A percentile compares a stretch with the other conserved stretches of the same genome.
Evolutionary conservation across 495 filamentous ascomycete genomes (phyloP).

Genomic region (Aspergillus egyptiacus): DNA sequence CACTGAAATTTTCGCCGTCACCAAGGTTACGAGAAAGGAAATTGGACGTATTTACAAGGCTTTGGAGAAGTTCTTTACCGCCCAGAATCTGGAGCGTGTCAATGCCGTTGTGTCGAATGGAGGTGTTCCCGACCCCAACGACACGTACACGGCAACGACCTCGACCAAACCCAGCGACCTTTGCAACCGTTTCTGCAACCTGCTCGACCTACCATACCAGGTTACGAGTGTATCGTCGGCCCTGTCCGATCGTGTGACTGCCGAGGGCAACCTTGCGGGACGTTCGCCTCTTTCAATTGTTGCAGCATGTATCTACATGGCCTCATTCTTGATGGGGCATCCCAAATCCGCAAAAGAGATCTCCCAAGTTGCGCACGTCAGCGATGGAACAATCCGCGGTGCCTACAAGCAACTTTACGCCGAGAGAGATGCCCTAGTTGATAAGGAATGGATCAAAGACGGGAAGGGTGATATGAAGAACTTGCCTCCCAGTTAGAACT

Average conservation of each 20-base stretch:
- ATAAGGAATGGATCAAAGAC: slow-evolving; percentile 64
- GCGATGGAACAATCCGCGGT: slow-evolving; percentile 91
- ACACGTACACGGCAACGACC: slow-evolving; percentile 64
- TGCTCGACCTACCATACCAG: slow-evolving; percentile 61
- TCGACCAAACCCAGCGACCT: slow-evolving; percentile 81
- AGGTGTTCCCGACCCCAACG: slow-evolving; percentile 42
- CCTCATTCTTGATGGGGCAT: slow-evolving; percentile 73
- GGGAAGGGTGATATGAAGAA: slow-evolving; percentile 62
- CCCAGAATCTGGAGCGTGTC: slow-evolving; percentile 50
- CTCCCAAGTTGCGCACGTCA: slow-evolving; percentile 71
- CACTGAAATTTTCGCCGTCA: slow-evolving; percentile 83
- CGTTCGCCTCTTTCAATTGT: slow-evolving; percentile 92
- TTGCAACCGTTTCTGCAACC: slow-evolving; percentile 80
- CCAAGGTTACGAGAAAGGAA: slow-evolving; percentile 93
- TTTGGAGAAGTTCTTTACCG: slow-evolving; percentile 77
- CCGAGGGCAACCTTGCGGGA: slow-evolving; percentile 73
- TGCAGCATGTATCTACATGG: slow-evolving; percentile 94
- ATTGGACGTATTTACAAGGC: slow-evolving; percentile 94
- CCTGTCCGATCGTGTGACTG: slow-evolving; percentile 66
- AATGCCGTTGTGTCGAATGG: slow-evolving; percentile 43
- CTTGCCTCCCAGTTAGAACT: slow-evolving; percentile 50
- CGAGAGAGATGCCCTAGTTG: slow-evolving; percentile 65
- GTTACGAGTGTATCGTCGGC: slow-evolving; percentile 67
- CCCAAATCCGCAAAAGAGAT: slow-evolving; percentile 81
- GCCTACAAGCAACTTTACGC: slow-evolving; percentile 84